A percentile compares a stretch with the other conserved stretches of the same genome.
Evolutionary conservation across 129 eudicot genomes (phyloP).

Genomic region (Flaveria linearis): DNA sequence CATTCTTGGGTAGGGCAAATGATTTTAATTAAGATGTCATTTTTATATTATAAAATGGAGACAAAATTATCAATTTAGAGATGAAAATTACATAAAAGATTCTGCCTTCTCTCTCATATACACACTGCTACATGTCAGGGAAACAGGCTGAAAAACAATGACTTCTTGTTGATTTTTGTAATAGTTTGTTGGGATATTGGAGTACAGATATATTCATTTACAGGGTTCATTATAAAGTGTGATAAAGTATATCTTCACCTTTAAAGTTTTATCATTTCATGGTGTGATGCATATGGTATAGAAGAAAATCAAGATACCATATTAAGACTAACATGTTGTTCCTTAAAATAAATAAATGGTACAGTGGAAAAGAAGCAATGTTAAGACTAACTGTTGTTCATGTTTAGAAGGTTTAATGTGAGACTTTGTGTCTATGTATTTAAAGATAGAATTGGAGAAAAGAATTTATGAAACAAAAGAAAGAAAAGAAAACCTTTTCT

Average conservation of each 20-base stretch:
- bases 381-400: not conserved
- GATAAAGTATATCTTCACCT: not conserved
- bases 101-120: slow-evolving; percentile 17
- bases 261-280: slow-evolving; percentile 9
- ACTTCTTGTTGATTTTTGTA: slow-evolving; percentile 17
- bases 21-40: slow-evolving; percentile 13
- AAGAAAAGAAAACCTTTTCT: slow-evolving; percentile 58
- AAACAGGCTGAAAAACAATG: slow-evolving; percentile 18
- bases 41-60: slow-evolving; percentile 1
- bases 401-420: slow-evolving; percentile 8
- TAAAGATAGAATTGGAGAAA: not conserved
- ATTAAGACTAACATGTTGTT: slow-evolving; percentile 20
- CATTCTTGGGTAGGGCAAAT: slow-evolving; percentile 24
- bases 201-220: slow-evolving; percentile 28
- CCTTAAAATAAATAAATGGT: not conserved
- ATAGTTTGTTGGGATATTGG: slow-evolving; percentile 52
- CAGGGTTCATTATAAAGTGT: slow-evolving; percentile 22
- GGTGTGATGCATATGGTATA: slow-evolving; percentile 19
- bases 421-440: not conserved
- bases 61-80: slow-evolving; percentile 26
- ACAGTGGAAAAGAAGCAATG: not conserved
- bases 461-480: not conserved
- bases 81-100: slow-evolving; percentile 18
- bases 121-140: slow-evolving; percentile 34
- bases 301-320: slow-evolving; percentile 18